A percentile compares a stretch with the other conserved stretches of the same genome.
These are phyloP conservation scores for Candida suzukii DNA, from an alignment of 805 yeast genomes.

Conservation along the genomic window DNA sequence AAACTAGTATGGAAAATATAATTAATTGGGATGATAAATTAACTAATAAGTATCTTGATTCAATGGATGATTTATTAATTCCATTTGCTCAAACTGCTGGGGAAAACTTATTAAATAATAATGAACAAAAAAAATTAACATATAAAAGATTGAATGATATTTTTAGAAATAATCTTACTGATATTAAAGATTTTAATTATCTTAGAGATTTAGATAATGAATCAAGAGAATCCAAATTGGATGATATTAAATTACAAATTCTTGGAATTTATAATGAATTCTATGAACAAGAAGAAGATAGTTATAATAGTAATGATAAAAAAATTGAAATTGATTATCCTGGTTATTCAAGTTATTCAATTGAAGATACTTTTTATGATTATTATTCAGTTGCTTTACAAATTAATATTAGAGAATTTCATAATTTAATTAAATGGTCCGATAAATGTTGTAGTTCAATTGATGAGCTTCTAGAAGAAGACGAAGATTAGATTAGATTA, in stretches of 20 bases:
- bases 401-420: background rate
- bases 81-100: too few relatives aligned
- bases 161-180: too few relatives aligned
- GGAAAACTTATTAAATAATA: background rate
- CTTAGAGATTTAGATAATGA: background rate
- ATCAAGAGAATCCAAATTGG: background rate
- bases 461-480: background rate
- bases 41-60: conserved; percentile 39
- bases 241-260: background rate
- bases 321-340: too few relatives aligned
- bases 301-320: too few relatives aligned
- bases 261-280: background rate
- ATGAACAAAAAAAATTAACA: conserved; percentile 4
- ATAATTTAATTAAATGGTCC: background rate
- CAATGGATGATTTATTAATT: conserved; percentile 20
- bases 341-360: too few relatives aligned
- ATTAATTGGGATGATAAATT: conserved; percentile 41
- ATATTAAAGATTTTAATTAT: too few relatives aligned
- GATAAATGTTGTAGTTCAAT: background rate
- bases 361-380: background rate
- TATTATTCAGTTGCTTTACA: background rate
- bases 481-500: background rate
- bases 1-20: conserved; percentile 28
- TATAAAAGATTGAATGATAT: conserved; percentile 9
- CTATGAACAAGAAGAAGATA: background rate